Percentiles rank a stretch among this genome's conserved stretches.
Evolutionary conservation across 2,329 filamentous ascomycete genomes (phyloP).

Genomic region (Penicillium sp.): DNA sequence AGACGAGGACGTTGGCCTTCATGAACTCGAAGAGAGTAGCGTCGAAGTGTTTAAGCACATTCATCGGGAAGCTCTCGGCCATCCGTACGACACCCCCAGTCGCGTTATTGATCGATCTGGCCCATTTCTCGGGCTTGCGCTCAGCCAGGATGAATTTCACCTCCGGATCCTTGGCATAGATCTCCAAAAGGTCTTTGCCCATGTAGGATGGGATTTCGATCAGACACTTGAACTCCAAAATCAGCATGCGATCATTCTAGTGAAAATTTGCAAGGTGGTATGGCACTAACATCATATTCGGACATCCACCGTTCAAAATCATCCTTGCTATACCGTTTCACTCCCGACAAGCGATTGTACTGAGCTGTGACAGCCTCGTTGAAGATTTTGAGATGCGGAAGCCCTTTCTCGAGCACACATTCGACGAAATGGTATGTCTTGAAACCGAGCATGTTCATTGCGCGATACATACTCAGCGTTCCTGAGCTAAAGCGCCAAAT

Average conservation of each 20-base stretch:
- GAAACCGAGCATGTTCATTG: slow-evolving; percentile 26
- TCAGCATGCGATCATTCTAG: too few species aligned
- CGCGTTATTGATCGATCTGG: slow-evolving; percentile 24
- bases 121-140: slow-evolving; percentile 25
- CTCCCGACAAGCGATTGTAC: slow-evolving; percentile 20
- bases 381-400: slow-evolving; percentile 20
- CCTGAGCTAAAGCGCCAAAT: slow-evolving; percentile 19
- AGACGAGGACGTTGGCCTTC: slow-evolving; percentile 10
- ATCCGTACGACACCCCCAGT: slow-evolving; percentile 5
- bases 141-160: slow-evolving; percentile 31
- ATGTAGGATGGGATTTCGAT: slow-evolving; percentile 26
- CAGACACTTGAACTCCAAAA: slow-evolving; percentile 15
- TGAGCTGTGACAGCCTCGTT: slow-evolving; percentile 20
- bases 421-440: slow-evolving; percentile 27
- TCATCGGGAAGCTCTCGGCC: slow-evolving; percentile 17
- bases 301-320: slow-evolving; percentile 25
- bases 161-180: slow-evolving; percentile 23
- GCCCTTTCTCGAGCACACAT: slow-evolving; percentile 4
- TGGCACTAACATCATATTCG: slow-evolving; percentile 11
- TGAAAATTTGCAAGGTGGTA: too few species aligned
- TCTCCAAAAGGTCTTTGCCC: slow-evolving; percentile 17
- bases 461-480: slow-evolving; percentile 24
- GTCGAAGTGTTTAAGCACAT: slow-evolving; percentile 25
- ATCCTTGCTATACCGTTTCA: slow-evolving; percentile 13
- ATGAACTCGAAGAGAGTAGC: slow-evolving; percentile 18